These are phyloP conservation scores for Entomortierella chlamydospora DNA, from an alignment of 192 early-diverging fungal genomes.

Conservation along the genomic window DNA sequence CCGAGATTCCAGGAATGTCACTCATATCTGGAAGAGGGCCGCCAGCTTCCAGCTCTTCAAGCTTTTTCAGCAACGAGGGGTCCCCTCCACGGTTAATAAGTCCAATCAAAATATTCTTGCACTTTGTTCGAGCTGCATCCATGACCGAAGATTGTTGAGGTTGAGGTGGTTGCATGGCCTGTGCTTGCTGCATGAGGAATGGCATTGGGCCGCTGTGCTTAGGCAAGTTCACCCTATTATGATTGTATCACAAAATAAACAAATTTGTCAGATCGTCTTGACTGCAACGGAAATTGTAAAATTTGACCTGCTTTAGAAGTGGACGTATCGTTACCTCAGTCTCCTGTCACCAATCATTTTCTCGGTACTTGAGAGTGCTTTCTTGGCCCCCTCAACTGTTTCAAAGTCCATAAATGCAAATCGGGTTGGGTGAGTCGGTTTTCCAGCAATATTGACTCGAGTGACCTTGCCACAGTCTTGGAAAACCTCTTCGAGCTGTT, in stretches of 20 bases:
- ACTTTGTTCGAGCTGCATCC: constrained; percentile 34
- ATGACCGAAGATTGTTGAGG: neutral
- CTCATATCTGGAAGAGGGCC: constrained; percentile 39
- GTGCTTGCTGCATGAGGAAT: constrained; percentile 49
- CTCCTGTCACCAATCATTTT: constrained; percentile 47
- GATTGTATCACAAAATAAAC: neutral
- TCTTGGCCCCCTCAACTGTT: constrained; percentile 39
- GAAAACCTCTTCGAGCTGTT: constrained; percentile 49
- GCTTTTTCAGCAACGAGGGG: constrained; percentile 35
- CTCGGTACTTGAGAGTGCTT: constrained; percentile 42
- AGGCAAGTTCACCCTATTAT: constrained; percentile 34
- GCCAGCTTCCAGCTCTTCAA: constrained; percentile 46
- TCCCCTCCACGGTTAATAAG: constrained; percentile 50
- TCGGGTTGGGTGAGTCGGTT: constrained; percentile 45
- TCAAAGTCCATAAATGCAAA: constrained; percentile 57
- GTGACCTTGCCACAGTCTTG: constrained; percentile 45
- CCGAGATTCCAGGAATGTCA: constrained; percentile 30
- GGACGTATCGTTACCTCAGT: constrained; percentile 18
- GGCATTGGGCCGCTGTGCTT: constrained; percentile 39
- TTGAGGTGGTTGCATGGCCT: constrained; percentile 46
- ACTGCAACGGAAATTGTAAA: too few species aligned
- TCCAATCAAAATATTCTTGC: constrained; percentile 46
- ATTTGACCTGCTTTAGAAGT: neutral
- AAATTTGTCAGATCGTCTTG: neutral
- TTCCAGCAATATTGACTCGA: constrained; percentile 52